A percentile compares a stretch with the other conserved stretches of the same genome.
Conservation (phyloP, 2,329 filamentous ascomycete genomes). For the Aspergillus costaricaensis region DNA sequence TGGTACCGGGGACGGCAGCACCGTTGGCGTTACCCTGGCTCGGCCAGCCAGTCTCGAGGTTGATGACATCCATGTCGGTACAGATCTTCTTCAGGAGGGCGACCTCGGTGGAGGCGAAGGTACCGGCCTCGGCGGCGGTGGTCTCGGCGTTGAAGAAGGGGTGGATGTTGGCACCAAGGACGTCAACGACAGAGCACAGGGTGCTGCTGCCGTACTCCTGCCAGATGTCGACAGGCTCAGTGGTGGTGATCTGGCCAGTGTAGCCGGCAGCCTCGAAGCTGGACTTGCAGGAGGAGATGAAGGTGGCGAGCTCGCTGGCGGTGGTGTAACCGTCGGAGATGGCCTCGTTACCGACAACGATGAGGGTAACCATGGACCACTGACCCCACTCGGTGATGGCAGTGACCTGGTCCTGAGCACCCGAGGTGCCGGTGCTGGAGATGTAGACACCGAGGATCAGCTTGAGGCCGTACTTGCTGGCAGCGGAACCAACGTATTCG, state of each 20-base stretch:
- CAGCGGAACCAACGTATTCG: conserved; percentile 70
- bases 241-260: conserved; percentile 75
- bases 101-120: conserved; percentile 75
- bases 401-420: conserved; percentile 71
- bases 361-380: conserved; percentile 74
- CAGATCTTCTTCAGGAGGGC: conserved; percentile 70
- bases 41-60: conserved; percentile 93
- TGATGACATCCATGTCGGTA: conserved; percentile 70
- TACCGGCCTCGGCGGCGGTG: conserved; percentile 66
- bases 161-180: conserved; percentile 85
- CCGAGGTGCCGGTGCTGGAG: conserved; percentile 60
- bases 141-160: conserved; percentile 85
- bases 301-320: conserved; percentile 64
- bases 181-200: conserved; percentile 74
- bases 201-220: conserved; percentile 54
- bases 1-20: conserved; percentile 64
- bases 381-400: conserved; percentile 71
- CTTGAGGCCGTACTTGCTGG: conserved; percentile 66
- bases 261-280: conserved; percentile 67
- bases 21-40: conserved; percentile 70
- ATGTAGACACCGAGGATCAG: conserved; percentile 90
- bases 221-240: conserved; percentile 82
- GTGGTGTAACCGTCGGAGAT: conserved; percentile 72
- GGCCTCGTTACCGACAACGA: conserved; percentile 90
- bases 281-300: conserved; percentile 68